These are phyloP conservation scores for Zymoseptoria crescenta DNA, from an alignment of 2,329 filamentous ascomycete genomes.

Conservation along the genomic window DNA sequence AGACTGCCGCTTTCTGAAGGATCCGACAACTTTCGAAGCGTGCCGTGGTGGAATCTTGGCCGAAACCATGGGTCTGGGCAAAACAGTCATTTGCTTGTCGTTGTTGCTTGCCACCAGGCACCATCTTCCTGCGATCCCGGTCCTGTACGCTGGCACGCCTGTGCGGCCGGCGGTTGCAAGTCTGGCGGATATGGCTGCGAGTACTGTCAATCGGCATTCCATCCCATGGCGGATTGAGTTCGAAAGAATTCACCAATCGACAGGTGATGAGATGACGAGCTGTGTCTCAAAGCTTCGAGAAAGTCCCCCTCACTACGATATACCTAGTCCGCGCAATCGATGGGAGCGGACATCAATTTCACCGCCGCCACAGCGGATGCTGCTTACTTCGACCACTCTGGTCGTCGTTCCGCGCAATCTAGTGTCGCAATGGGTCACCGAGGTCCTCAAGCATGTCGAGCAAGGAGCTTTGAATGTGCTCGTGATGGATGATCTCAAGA, in stretches of 20 bases:
- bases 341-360: constrained; percentile 36
- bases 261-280: constrained; percentile 42
- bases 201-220: constrained; percentile 56
- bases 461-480: constrained; percentile 51
- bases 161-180: constrained; percentile 28
- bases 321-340: constrained; percentile 32
- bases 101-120: constrained; percentile 65
- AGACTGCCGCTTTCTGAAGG: constrained; percentile 52
- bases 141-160: constrained; percentile 44
- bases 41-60: constrained; percentile 69
- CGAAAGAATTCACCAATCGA: constrained; percentile 41
- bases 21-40: constrained; percentile 66
- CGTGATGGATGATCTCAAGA: constrained; percentile 47
- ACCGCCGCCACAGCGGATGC: constrained; percentile 45
- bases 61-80: constrained; percentile 74
- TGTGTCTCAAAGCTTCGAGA: constrained; percentile 48
- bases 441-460: constrained; percentile 70
- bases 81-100: constrained; percentile 75
- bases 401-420: constrained; percentile 78
- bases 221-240: constrained; percentile 65
- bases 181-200: constrained; percentile 68
- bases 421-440: constrained; percentile 72
- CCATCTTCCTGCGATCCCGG: constrained; percentile 59
- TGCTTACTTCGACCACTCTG: constrained; percentile 61
- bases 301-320: constrained; percentile 32